Percentiles rank a stretch among this genome's conserved stretches.
phyloP scores from a whole-genome alignment of 768 basidiomycete species.

The Phanerodontia chrysosporium region DNA sequence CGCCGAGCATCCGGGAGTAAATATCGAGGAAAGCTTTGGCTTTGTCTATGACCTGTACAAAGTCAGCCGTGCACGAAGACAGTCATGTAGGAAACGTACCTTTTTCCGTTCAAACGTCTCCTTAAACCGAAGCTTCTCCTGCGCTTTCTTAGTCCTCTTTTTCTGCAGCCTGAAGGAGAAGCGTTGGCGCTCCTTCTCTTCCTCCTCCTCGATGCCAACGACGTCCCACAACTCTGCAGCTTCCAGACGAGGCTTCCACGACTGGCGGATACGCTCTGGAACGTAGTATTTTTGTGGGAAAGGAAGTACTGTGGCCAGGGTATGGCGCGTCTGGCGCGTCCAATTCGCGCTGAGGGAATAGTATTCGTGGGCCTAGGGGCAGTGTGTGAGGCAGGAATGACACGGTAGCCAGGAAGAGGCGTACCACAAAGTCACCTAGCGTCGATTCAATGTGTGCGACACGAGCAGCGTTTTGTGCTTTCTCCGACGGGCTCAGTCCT shows the following conservation, averaged over 20 bases:
- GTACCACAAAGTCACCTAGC: slow-evolving; percentile 68
- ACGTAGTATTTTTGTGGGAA: slow-evolving; percentile 75
- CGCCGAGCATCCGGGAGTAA: slow-evolving; percentile 51
- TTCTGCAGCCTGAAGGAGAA: slow-evolving; percentile 30
- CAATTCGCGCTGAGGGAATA: slow-evolving; percentile 66
- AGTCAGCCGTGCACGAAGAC: not conserved
- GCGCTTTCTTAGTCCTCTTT: slow-evolving; percentile 27
- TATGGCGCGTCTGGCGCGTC: slow-evolving; percentile 47
- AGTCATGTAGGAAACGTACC: slow-evolving; percentile 31
- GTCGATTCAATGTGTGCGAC: slow-evolving; percentile 59
- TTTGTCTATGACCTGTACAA: slow-evolving; percentile 52
- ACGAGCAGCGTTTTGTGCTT: slow-evolving; percentile 57
- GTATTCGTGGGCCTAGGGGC: slow-evolving; percentile 52
- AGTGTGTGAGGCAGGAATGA: not conserved
- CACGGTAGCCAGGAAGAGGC: slow-evolving; percentile 18
- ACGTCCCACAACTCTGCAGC: slow-evolving; percentile 60
- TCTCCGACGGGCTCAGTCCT: slow-evolving; percentile 41
- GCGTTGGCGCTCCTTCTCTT: slow-evolving; percentile 34
- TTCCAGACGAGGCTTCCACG: slow-evolving; percentile 55
- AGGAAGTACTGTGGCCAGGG: slow-evolving; percentile 53
- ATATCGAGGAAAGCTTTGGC: slow-evolving; percentile 53
- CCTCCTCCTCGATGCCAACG: slow-evolving; percentile 35
- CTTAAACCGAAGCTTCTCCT: slow-evolving; percentile 37
- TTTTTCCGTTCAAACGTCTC: slow-evolving; percentile 63
- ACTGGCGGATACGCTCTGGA: slow-evolving; percentile 54